Conservation (phyloP, 345 rosid genomes). For the Camelina neglecta region DNA sequence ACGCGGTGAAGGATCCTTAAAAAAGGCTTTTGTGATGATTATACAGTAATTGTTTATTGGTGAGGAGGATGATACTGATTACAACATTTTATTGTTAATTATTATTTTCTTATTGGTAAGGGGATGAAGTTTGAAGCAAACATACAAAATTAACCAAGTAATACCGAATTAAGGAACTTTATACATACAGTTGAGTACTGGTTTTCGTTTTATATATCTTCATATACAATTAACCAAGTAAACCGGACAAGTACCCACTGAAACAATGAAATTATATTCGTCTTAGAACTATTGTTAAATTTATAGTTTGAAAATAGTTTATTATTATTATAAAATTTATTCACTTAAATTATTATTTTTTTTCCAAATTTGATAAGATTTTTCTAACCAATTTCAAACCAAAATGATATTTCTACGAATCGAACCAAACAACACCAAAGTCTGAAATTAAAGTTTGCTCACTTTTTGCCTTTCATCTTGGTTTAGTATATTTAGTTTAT, state of each 20-base stretch:
- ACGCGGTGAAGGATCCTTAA: slow-evolving; percentile 35
- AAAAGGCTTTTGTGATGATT: slow-evolving; percentile 43
- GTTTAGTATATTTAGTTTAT: too few species aligned
- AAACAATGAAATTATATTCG: background rate
- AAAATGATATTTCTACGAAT: too few species aligned
- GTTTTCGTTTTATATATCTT: slow-evolving; percentile 16
- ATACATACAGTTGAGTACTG: background rate
- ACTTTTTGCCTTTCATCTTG: too few species aligned
- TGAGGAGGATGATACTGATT: slow-evolving; percentile 41
- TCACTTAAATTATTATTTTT: too few species aligned
- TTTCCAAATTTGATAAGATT: too few species aligned
- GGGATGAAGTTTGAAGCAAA: slow-evolving; percentile 14
- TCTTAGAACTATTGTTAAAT: background rate
- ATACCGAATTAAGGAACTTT: slow-evolving; percentile 8
- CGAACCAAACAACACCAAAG: too few species aligned
- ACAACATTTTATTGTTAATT: slow-evolving; percentile 1
- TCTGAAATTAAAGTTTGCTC: too few species aligned
- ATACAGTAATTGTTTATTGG: slow-evolving; percentile 35
- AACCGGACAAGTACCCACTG: background rate
- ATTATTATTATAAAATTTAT: too few species aligned
- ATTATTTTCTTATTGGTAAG: slow-evolving; percentile 28
- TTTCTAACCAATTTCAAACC: too few species aligned
- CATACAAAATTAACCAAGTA: slow-evolving; percentile 3
- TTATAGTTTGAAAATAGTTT: background rate
- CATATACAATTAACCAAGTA: background rate